Conservation (phyloP, 2,329 filamentous ascomycete genomes). For the Pseudogymnoascus sp. region DNA sequence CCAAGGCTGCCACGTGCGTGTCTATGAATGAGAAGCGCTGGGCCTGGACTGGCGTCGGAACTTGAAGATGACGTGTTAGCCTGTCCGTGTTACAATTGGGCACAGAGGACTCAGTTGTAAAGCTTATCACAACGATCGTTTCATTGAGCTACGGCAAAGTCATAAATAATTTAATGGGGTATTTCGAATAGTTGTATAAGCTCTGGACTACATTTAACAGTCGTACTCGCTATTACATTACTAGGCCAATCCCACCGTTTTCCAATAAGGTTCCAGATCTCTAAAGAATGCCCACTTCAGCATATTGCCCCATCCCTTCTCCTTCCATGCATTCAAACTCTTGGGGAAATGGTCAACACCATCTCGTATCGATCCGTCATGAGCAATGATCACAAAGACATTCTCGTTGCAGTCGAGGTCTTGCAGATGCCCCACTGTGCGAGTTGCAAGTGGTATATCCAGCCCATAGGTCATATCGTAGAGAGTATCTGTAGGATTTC, state of each 20-base stretch:
- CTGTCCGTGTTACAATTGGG: background rate
- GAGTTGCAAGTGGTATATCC: slow-evolving; percentile 15
- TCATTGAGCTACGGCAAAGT: background rate
- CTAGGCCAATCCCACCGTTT: background rate
- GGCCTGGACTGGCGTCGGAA: background rate
- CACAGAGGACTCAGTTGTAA: background rate
- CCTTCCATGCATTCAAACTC: slow-evolving; percentile 36
- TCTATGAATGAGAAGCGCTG: background rate
- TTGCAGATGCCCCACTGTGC: slow-evolving; percentile 35
- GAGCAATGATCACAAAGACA: slow-evolving; percentile 37
- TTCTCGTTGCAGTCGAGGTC: slow-evolving; percentile 36
- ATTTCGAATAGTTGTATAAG: background rate
- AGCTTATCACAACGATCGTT: background rate
- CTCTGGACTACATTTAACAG: background rate
- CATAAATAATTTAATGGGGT: background rate
- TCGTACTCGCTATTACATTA: background rate
- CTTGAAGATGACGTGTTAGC: background rate
- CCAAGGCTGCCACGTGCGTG: background rate
- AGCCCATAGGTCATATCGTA: slow-evolving; percentile 22
- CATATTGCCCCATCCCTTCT: slow-evolving; percentile 36
- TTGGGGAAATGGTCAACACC: slow-evolving; percentile 41
- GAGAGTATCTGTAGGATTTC: slow-evolving; percentile 19
- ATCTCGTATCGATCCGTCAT: slow-evolving; percentile 35
- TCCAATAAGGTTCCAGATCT: slow-evolving; percentile 31
- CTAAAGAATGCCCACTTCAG: slow-evolving; percentile 40